Percentiles rank a stretch among this genome's conserved stretches.
phyloP scores from a whole-genome alignment of 805 yeast species.

The Candida incommunis region DNA sequence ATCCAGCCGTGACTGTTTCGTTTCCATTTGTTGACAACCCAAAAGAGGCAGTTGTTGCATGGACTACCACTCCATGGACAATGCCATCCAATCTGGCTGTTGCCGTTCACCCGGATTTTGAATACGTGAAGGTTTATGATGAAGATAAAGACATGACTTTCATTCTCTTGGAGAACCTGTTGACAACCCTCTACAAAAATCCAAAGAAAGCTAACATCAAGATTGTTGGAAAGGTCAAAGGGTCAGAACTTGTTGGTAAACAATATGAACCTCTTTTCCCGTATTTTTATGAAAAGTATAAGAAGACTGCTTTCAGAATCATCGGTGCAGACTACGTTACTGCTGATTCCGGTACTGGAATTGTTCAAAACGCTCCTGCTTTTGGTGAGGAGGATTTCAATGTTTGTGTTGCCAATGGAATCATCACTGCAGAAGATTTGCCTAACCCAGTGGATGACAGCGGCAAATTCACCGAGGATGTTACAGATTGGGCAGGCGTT shows the following conservation, averaged over 20 bases:
- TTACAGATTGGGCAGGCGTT: conserved; percentile 59
- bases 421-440: conserved; percentile 58
- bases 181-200: conserved; percentile 81
- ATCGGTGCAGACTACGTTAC: conserved; percentile 75
- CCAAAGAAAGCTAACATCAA: conserved; percentile 82
- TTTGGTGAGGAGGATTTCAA: conserved; percentile 98
- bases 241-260: conserved; percentile 64
- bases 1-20: conserved; percentile 90
- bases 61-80: conserved; percentile 99
- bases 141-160: conserved; percentile 72
- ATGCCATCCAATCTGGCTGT: conserved; percentile 86
- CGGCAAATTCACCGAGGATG: conserved; percentile 71
- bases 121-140: conserved; percentile 83
- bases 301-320: conserved; percentile 71
- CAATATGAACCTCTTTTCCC: conserved; percentile 75
- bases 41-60: conserved; percentile 75
- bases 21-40: conserved; percentile 74
- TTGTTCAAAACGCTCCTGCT: conserved; percentile 96
- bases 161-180: conserved; percentile 70
- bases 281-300: conserved; percentile 63
- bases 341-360: conserved; percentile 95
- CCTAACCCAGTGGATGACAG: conserved; percentile 94
- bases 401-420: conserved; percentile 62
- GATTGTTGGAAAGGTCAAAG: conserved; percentile 66
- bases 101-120: conserved; percentile 82